Evolutionary conservation across 2,329 filamentous ascomycete genomes (phyloP), one percentile per base, ranked within the genome.

Genomic region (Neofusicoccum sp.): DNA sequence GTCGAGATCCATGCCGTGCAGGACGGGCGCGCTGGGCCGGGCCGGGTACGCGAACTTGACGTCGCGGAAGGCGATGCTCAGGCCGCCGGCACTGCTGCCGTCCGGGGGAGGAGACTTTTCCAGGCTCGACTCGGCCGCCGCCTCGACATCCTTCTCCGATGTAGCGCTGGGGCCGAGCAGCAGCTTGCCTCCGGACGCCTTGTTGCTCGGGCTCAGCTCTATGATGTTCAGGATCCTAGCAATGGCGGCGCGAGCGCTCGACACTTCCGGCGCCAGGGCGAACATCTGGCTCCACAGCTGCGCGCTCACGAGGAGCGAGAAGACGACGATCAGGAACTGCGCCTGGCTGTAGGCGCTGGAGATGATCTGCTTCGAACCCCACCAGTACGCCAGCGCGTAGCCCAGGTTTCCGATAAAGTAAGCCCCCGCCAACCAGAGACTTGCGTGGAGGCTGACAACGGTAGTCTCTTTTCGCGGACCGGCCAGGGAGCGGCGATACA

Each of bases 301-400:
- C 0, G 90, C 89, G 63, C 87, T 89, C 43, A 92, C 86, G 1
- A 93, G 82, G 68, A 93, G 84, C 4, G 89, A 83, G 5, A 90
- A 82, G 3, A 92, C 80, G 6, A 93, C 88, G 68, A 91, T 89
- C 73, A 93, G 87, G 77, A 92, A 93, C 58, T 86, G 77, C n/a
- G 89, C 84, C 36, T 87, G 85, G 47, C 84, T 84, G 67, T 89
- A 89, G 62, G 85, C 78, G 4, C 89, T 89, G 45, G 83, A 80
- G 58, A 87, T 83, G 64, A 93, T 90, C 66, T 87, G 85, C 68
- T 85, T 88, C 0, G 89, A 84, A 3, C 90, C 90, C 89, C 90
- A 93, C 89, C 89, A 93, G 75, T 92, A 93, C 0, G 89, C 88
- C 61, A 93, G 84, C 0, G 89, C 88, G 70, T 92, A 91, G 31